phyloP scores from a whole-genome alignment of 2,329 filamentous ascomycete species.

The Aspergillus clavatus region DNA sequence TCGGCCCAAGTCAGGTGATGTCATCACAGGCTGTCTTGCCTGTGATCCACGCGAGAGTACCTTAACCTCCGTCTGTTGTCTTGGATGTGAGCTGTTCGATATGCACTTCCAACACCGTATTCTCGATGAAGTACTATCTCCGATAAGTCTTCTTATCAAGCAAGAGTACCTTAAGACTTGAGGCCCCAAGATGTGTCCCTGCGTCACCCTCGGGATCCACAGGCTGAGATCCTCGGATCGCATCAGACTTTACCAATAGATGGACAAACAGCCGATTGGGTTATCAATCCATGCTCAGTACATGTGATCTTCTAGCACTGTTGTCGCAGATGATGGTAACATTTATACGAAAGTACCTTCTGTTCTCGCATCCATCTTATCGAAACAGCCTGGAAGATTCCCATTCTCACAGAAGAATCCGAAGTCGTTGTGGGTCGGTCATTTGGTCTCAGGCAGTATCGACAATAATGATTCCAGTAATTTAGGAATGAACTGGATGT shows the following conservation, averaged over 20 bases:
- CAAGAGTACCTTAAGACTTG: not conserved
- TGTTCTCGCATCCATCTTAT: too few relatives aligned
- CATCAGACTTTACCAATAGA: not conserved
- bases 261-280: not conserved
- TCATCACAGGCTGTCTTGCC: slow-evolving; percentile 22
- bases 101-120: not conserved
- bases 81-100: not conserved
- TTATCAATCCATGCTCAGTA: not conserved
- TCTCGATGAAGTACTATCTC: not conserved
- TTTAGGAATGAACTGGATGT: too few relatives aligned
- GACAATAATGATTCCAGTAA: too few relatives aligned
- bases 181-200: not conserved
- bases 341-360: too few relatives aligned
- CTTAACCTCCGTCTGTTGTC: slow-evolving; percentile 8
- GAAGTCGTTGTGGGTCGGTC: too few relatives aligned
- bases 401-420: too few relatives aligned
- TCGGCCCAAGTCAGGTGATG: slow-evolving; percentile 30
- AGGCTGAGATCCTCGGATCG: not conserved
- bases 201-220: slow-evolving; percentile 1
- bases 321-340: too few relatives aligned
- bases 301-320: too few relatives aligned
- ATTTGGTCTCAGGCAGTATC: too few relatives aligned
- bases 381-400: too few relatives aligned
- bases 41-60: slow-evolving; percentile 19
- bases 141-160: not conserved